phyloP scores from a whole-genome alignment of 2,329 filamentous ascomycete species.

The Hirsutella minnesotensis region DNA sequence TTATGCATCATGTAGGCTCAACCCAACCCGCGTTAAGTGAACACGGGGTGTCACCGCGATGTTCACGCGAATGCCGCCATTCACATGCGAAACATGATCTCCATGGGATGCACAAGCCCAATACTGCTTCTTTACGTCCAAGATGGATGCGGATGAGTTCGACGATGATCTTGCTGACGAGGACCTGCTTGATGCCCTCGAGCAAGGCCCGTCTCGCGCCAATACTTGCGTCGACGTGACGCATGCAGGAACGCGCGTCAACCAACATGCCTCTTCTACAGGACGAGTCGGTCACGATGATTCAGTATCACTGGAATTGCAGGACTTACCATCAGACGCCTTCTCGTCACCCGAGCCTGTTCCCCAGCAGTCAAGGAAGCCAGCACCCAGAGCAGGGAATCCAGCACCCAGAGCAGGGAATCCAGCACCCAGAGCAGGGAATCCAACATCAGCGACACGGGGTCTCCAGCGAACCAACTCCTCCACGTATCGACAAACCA shows the following conservation, averaged over 20 bases:
- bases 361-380: constrained; percentile 4
- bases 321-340: constrained; percentile 51
- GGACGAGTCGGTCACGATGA: background rate
- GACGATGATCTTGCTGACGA: constrained; percentile 55
- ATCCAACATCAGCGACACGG: constrained; percentile 8
- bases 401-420: background rate
- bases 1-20: background rate
- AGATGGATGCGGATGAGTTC: constrained; percentile 49
- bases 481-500: constrained; percentile 39
- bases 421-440: background rate
- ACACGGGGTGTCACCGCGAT: background rate
- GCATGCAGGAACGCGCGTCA: no score
- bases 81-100: no score
- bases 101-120: no score
- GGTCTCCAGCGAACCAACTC: constrained; percentile 23
- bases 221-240: background rate
- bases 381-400: constrained; percentile 3
- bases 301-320: constrained; percentile 27
- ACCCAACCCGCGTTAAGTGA: background rate
- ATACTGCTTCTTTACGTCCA: no score
- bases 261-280: no score
- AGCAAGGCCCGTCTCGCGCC: constrained; percentile 29
- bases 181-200: constrained; percentile 49
- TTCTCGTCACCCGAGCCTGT: constrained; percentile 47
- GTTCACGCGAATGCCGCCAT: no score